phyloP scores from a whole-genome alignment of 352 stramenopile species.

The Pythium myriotylum region DNA sequence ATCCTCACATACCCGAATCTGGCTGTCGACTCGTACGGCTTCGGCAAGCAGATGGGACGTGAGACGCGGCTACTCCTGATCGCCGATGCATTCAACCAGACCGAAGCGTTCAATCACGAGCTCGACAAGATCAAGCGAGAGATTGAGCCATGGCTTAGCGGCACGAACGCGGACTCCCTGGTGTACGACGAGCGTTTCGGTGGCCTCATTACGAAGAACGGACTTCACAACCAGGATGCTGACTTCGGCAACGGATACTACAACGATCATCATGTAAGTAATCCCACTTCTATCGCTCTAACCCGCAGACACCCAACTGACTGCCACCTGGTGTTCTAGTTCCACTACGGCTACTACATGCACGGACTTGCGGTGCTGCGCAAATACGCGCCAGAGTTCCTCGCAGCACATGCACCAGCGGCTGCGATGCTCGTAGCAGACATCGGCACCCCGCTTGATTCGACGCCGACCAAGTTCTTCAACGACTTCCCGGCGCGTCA shows the following conservation, averaged over 20 bases:
- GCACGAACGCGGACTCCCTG: constrained; percentile 67
- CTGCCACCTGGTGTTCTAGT: constrained; percentile 30
- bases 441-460: constrained; percentile 61
- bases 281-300: constrained; percentile 32
- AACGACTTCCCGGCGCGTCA: constrained; percentile 45
- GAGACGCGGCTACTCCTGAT: constrained; percentile 76
- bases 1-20: constrained; percentile 51
- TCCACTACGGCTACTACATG: constrained; percentile 96
- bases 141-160: constrained; percentile 62
- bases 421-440: constrained; percentile 67
- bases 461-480: constrained; percentile 52
- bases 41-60: constrained; percentile 78
- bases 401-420: constrained; percentile 53
- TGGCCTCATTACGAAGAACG: constrained; percentile 90
- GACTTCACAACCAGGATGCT: constrained; percentile 50
- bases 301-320: neutral
- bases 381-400: constrained; percentile 76
- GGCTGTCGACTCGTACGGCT: constrained; percentile 72
- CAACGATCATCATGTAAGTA: constrained; percentile 75
- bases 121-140: constrained; percentile 61
- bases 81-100: constrained; percentile 69
- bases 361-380: constrained; percentile 79
- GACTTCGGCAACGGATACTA: constrained; percentile 91
- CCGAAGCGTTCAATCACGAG: constrained; percentile 42
- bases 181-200: constrained; percentile 94